Base-by-base conservation (phyloP, 345 rosid genomes). In the Melaleuca alternifolia region DNA sequence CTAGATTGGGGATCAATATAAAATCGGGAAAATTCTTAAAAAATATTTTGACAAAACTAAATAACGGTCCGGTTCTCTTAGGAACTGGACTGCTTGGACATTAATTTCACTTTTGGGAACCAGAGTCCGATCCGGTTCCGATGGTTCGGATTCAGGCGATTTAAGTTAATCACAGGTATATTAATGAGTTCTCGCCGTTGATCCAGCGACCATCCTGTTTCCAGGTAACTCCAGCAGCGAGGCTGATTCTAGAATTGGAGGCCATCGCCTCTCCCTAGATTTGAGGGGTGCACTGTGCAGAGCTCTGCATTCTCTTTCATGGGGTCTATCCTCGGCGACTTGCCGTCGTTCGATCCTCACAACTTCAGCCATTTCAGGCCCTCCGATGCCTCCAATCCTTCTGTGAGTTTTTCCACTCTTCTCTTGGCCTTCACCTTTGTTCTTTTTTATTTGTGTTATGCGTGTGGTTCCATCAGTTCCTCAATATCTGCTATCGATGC, bases 301-400 rank as follows among this genome's bases (percentile, higher is more conserved):
- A 71, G 81, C 0, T 37, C 81, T 71, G 81, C 48, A 37, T 71
- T 18, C 24, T 37, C 79, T 18, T 57, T 71, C 85, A 95, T 96
- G 99, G 96, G 95, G 87, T 94, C 96, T 88, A 88, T 92, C 89
- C 92, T 94, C 76, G 95, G 97, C 53, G 94, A 93, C 85, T 93
- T 91, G 90, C 99, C 99, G 84, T 95, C 99, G 18, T 93, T 93
- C 77, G 94, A 96, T 89, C 97, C 98, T 85, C 95, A 94, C 89
- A 96, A 95, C 90, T 96, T 95, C 89, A 93, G 95, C 93, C 97
- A 94, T 89, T 97, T 92, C 87, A 93, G 99, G 57, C 96, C 98
- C 30, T 92, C 98, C 52, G 97, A 93, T 92, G 96, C 97, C 84
- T 93, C 96, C 54, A 93, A 93, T 87, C 96, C 98, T 81, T 94